phyloP scores from a whole-genome alignment of 176 grass and related monocot genomes.

The Cenchrus fungigraminus region DNA sequence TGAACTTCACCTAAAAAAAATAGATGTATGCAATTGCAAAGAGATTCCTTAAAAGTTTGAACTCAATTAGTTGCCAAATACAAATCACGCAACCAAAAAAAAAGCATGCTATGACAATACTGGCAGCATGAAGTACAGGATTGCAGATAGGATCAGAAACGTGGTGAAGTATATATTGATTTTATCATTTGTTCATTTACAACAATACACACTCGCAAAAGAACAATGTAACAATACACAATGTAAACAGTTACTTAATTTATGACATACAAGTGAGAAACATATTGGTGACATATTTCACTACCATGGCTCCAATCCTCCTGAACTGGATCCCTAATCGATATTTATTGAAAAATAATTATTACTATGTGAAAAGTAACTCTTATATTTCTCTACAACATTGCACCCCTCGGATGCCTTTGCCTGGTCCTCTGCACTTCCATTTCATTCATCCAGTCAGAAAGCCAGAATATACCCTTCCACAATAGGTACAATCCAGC shows the following conservation, averaged over 20 bases:
- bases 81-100: no score
- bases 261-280: not conserved
- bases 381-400: slow-evolving; percentile 30
- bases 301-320: not conserved
- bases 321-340: not conserved
- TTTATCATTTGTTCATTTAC: slow-evolving; percentile 22
- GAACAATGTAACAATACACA: not conserved
- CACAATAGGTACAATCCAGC: slow-evolving; percentile 42
- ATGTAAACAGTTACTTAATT: not conserved
- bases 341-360: not conserved
- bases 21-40: not conserved
- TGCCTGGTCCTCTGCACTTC: slow-evolving; percentile 61
- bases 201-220: not conserved
- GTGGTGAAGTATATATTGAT: not conserved
- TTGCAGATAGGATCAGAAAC: not conserved
- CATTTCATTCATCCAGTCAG: slow-evolving; percentile 94
- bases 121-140: not conserved
- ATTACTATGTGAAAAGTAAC: slow-evolving; percentile 1
- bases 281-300: slow-evolving; percentile 2
- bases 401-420: slow-evolving; percentile 43
- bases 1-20: not conserved
- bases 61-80: not conserved
- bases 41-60: not conserved
- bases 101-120: no score
- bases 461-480: slow-evolving; percentile 71